Conservation (phyloP, 2,329 filamentous ascomycete species). For the Colletotrichum lentis region DNA sequence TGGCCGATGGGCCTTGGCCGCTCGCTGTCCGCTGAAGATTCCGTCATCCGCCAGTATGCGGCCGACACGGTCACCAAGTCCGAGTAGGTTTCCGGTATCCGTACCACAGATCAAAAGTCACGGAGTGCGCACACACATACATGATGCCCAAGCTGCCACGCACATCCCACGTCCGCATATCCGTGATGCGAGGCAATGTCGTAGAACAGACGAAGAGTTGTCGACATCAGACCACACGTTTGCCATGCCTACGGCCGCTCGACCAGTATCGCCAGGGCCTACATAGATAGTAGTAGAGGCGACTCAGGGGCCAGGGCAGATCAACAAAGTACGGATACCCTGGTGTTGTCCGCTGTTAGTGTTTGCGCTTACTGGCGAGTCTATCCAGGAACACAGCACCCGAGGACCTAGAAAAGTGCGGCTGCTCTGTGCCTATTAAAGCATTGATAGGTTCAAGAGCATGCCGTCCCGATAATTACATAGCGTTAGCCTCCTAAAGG, state of each 20-base stretch:
- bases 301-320: neutral
- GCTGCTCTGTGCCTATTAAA: neutral
- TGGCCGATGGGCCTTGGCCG: no score
- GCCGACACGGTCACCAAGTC: neutral
- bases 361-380: constrained; percentile 23
- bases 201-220: constrained; percentile 13
- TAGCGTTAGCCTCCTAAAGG: neutral
- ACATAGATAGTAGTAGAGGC: no score
- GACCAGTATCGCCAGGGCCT: neutral
- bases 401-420: neutral
- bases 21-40: neutral
- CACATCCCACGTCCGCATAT: neutral
- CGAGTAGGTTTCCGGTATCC: neutral
- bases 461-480: accelerated
- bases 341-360: constrained; percentile 5
- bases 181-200: constrained; percentile 3
- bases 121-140: no score
- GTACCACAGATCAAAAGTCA: neutral
- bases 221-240: constrained; percentile 31
- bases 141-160: no score
- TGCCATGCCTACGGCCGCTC: constrained; percentile 16
- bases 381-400: constrained; percentile 3
- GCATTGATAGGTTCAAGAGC: no score
- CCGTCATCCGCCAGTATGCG: neutral
- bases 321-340: constrained; percentile 20